These are phyloP conservation scores for Rhizopogon sp. DNA, from an alignment of 768 basidiomycete genomes.

Conservation along the genomic window DNA sequence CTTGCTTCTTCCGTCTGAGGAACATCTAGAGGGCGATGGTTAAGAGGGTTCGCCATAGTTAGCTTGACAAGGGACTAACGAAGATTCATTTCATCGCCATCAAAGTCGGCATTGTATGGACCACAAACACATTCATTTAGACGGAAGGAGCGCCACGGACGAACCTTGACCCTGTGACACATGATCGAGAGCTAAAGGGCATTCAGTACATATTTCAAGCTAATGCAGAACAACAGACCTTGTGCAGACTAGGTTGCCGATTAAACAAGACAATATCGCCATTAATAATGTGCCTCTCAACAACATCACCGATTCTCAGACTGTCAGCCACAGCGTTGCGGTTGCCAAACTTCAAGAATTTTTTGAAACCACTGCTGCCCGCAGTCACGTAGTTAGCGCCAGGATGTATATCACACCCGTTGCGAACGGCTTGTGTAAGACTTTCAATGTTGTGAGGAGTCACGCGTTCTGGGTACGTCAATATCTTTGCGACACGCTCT, in stretches of 20 bases:
- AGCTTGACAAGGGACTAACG: slow-evolving; percentile 47
- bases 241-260: slow-evolving; percentile 97
- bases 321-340: slow-evolving; percentile 75
- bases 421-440: slow-evolving; percentile 73
- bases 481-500: slow-evolving; percentile 87
- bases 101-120: slow-evolving; percentile 99
- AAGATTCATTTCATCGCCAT: slow-evolving; percentile 99
- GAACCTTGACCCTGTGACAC: slow-evolving; percentile 94
- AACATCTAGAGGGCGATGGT: slow-evolving; percentile 56
- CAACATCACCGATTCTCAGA: slow-evolving; percentile 82
- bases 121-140: slow-evolving; percentile 99
- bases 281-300: slow-evolving; percentile 92
- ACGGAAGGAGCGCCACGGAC: slow-evolving; percentile 96
- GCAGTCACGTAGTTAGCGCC: slow-evolving; percentile 93
- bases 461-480: slow-evolving; percentile 96
- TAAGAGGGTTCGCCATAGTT: background rate
- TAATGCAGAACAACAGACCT: slow-evolving; percentile 38
- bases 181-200: slow-evolving; percentile 85
- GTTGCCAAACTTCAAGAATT: slow-evolving; percentile 86
- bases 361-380: slow-evolving; percentile 76
- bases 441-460: slow-evolving; percentile 83
- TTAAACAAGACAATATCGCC: slow-evolving; percentile 98
- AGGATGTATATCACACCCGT: slow-evolving; percentile 88
- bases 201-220: background rate
- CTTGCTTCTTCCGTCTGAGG: slow-evolving; percentile 98